A percentile compares a stretch with the other conserved stretches of the same genome.
phyloP scores from a whole-genome alignment of 139 green algal species.

The Zygnema cylindricum region DNA sequence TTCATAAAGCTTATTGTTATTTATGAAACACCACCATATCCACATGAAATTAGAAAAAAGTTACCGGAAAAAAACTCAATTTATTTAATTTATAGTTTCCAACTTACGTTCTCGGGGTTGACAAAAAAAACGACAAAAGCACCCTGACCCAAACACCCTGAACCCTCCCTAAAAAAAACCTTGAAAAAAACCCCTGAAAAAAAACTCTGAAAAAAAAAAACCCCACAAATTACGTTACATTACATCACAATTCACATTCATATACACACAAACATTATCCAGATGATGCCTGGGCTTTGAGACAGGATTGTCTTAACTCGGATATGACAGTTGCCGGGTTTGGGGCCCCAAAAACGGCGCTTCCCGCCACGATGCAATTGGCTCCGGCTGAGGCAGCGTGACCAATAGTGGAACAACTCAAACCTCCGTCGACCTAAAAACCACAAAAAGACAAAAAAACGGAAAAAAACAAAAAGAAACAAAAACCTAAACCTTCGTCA shows the following conservation, averaged over 20 bases:
- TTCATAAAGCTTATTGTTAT: no score
- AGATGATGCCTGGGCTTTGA: not conserved
- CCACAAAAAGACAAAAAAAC: not conserved
- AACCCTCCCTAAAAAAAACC: no score
- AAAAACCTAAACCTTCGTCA: not conserved
- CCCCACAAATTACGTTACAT: no score
- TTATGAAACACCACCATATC: no score
- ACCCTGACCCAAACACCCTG: no score
- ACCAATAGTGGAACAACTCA: conserved; percentile 70
- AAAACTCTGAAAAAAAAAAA: no score
- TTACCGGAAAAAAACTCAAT: no score
- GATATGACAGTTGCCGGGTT: conserved; percentile 56
- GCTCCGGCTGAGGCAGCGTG: conserved; percentile 79
- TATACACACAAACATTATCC: not conserved
- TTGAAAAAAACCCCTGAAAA: no score
- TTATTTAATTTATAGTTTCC: no score
- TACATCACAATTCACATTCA: not conserved
- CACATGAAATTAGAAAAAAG: no score
- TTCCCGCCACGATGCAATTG: conserved; percentile 88
- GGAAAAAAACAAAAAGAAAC: not conserved
- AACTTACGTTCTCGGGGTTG: no score
- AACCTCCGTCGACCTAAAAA: conserved; percentile 82
- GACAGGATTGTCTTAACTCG: conserved; percentile 1
- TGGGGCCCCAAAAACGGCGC: conserved; percentile 76
- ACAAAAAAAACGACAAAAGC: no score